Base-by-base conservation (phyloP, 352 stramenopile genomes). In the Phytophthora capsici region DNA sequence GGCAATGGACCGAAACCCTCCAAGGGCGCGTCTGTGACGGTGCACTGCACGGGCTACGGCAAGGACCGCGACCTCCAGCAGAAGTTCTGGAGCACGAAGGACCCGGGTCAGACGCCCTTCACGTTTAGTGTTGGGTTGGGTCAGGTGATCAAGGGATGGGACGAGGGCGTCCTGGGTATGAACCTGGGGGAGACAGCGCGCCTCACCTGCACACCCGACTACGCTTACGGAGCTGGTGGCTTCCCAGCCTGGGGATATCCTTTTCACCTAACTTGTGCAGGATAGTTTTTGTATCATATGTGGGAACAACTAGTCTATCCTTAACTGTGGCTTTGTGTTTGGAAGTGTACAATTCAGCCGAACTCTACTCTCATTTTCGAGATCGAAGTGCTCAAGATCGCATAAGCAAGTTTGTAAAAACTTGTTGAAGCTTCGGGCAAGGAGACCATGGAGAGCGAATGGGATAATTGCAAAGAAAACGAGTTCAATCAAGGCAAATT, bases 21-120 rank as follows among this genome's bases (percentile, higher is more conserved):
- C 19, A 88, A 80, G 38, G 86, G 84, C 53, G 66, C 72, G 38
- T 89, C 64, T 1, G 88, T 95, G 37, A 95, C 83, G 26, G 83
- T 94, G 41, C 86, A 96, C 69, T 93, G 82, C 77, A 95, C 87
- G 43, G 88, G 88, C 41, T 92, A 82, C 66, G 86, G 83, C 54
- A 94, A 92, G 67, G 75, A 92, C 61, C 69, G 61, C 47, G 78
- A 92, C 62, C 66, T 90, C 36, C 47, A 40, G 23, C 51, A 86
- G 60, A 98, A 98, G 72, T 99, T 99, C 79, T 99, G 96, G 95
- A 97, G 82, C 70, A 98, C 93, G 7, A 98, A 98, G 73, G 96
- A 99, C 82, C 87, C 93, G 8, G 96, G 94, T 10, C 94, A 99
- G 74, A 58, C 91, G 67, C 88, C 93, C 2, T 99, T 99, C 65